Evolutionary conservation across 2,329 filamentous ascomycete genomes (phyloP).

Genomic region (Mollisiaceae sp.): DNA sequence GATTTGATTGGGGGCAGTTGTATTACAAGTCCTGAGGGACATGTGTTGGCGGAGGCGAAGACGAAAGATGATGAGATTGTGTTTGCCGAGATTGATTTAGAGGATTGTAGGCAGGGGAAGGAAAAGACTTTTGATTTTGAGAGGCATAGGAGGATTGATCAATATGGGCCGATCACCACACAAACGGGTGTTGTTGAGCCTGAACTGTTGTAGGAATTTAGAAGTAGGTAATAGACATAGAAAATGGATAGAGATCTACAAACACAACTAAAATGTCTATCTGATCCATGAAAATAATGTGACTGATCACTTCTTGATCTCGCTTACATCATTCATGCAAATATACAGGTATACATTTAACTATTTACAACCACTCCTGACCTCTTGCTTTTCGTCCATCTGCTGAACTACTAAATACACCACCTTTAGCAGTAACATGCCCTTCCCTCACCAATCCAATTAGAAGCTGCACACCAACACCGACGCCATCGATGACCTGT

Average conservation of each 20-base stretch:
- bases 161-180: constrained; percentile 47
- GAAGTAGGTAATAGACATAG: not conserved
- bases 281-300: not conserved
- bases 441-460: constrained; percentile 52
- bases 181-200: constrained; percentile 50
- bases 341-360: not conserved
- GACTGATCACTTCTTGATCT: not conserved
- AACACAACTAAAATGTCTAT: not conserved
- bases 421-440: constrained; percentile 51
- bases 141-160: constrained; percentile 50
- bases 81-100: constrained; percentile 55
- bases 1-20: constrained; percentile 54
- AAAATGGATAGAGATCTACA: not conserved
- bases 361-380: constrained; percentile 48
- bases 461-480: constrained; percentile 52
- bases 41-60: constrained; percentile 55
- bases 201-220: constrained; percentile 36
- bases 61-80: constrained; percentile 56
- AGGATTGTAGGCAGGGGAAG: constrained; percentile 53
- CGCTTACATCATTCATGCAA: too few relatives aligned
- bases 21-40: constrained; percentile 54
- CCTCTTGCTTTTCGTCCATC: constrained; percentile 47
- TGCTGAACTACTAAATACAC: constrained; percentile 48
- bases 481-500: constrained; percentile 57
- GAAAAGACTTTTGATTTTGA: constrained; percentile 52